Conservation (phyloP, 176 grass and related monocot genomes). For the Aegilops longissima region DNA sequence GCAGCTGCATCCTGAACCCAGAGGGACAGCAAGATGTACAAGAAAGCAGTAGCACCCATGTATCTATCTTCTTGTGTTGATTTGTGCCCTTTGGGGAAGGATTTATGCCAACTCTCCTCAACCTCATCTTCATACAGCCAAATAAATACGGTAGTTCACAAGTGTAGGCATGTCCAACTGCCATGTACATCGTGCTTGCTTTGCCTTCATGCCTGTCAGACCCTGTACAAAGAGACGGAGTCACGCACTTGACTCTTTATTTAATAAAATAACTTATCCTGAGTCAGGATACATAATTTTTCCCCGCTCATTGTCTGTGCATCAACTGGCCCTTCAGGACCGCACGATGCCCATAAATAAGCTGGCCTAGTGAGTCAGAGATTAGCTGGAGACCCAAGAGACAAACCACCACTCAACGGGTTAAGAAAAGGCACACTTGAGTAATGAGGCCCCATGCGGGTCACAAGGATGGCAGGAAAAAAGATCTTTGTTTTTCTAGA, state of each 20-base stretch:
- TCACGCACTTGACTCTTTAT: neutral
- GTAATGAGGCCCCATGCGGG: neutral
- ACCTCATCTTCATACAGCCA: neutral
- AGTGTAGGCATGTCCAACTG: too few species aligned
- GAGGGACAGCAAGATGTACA: neutral
- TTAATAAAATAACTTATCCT: neutral
- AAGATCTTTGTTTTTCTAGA: neutral
- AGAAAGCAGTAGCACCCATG: neutral
- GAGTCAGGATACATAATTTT: neutral
- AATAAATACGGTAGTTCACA: neutral
- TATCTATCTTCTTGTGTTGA: neutral
- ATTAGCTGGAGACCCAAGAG: neutral
- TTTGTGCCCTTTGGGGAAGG: too few species aligned
- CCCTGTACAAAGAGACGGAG: neutral
- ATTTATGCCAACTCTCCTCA: neutral
- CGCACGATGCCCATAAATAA: neutral
- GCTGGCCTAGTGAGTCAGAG: neutral
- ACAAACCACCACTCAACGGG: neutral
- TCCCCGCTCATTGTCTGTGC: neutral
- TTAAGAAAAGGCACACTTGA: neutral
- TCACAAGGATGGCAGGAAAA: neutral
- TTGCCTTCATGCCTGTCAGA: neutral
- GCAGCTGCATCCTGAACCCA: neutral
- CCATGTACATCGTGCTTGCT: too few species aligned
- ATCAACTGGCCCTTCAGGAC: neutral